Evolutionary conservation across 176 grass and related monocot species (phyloP), one percentile per base, ranked within the genome.

Genomic region (Eleusine indica): DNA sequence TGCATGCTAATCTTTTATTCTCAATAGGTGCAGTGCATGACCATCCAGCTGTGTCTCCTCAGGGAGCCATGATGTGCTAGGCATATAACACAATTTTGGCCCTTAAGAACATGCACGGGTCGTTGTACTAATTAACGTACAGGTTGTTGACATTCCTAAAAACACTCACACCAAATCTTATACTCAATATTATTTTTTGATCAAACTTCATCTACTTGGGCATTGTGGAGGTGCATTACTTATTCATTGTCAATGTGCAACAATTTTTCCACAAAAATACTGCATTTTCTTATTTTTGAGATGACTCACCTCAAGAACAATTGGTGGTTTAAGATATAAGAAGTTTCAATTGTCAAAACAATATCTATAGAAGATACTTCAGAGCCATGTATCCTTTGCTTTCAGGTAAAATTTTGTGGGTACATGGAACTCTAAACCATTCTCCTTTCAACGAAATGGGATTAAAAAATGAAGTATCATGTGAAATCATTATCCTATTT

Each of bases 261-360:
- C 28, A 58, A 76, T 65, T 16, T 58, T 56, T 2, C 21, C 35
- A 28, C 14, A 66, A 70, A 73, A 29, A 79, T 28, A 44, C 9
- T 44, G 35, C 11, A 71, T 37, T 70, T 76, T 46, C 46, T 70
- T 76, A 66, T 48, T 46, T 25, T 84, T 61, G 46, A 68, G 52
- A 81, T 67, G 38, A 12, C 51, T 94, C 82, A 95, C 96, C 96
- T 98, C 96, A 21, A 99, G 91, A 65, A 99, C 91, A 74, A 78
- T 58, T 76, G 96, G 93, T 65, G 87, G 84, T 80, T 96, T 89
- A 46, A 96, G 83, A 6, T 56, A 63, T 30, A 76, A 3, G 3
- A 48, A 68, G 42, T 42, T 39, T 68, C 54, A 78, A 49, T 40
- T 42, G 63, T 30, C 12, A 58, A 79, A 22, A 80, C 7, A 65